phyloP scores from a whole-genome alignment of 805 yeast species.

The Yamadazyma phyllophila region DNA sequence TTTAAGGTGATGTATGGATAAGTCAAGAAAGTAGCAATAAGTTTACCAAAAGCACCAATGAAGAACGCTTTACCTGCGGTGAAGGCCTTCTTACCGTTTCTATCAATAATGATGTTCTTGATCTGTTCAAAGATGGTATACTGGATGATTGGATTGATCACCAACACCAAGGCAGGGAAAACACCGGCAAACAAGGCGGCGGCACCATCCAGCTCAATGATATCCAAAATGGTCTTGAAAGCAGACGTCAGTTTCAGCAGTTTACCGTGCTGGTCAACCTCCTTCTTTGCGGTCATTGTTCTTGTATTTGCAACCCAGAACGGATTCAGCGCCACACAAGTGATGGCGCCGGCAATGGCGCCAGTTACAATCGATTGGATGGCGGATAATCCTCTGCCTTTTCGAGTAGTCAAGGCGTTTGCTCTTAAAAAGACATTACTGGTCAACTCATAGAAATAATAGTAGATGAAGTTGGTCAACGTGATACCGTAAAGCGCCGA shows the following conservation, averaged over 20 bases:
- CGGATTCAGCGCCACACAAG: constrained; percentile 81
- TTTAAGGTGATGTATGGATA: constrained; percentile 91
- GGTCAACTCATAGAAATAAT: constrained; percentile 83
- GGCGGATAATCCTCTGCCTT: constrained; percentile 49
- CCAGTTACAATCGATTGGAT: constrained; percentile 73
- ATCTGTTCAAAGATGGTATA: constrained; percentile 89
- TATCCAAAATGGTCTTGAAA: constrained; percentile 55
- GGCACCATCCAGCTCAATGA: constrained; percentile 69
- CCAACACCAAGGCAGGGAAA: constrained; percentile 82
- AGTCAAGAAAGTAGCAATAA: constrained; percentile 83
- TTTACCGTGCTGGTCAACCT: constrained; percentile 16
- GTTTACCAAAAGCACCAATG: constrained; percentile 86
- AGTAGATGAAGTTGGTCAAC: constrained; percentile 82
- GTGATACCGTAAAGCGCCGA: constrained; percentile 85
- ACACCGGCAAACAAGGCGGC: constrained; percentile 78
- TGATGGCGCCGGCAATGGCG: constrained; percentile 82
- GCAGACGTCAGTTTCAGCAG: constrained; percentile 33
- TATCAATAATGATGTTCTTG: constrained; percentile 60
- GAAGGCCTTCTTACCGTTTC: constrained; percentile 47
- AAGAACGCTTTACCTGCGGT: constrained; percentile 77
- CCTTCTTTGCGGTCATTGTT: constrained; percentile 59
- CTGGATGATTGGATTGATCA: constrained; percentile 85
- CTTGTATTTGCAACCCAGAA: constrained; percentile 95
- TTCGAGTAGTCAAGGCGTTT: constrained; percentile 23
- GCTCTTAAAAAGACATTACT: constrained; percentile 43